phyloP scores from a whole-genome alignment of 2,329 filamentous ascomycete species.

The Pseudodiploospora longispora region DNA sequence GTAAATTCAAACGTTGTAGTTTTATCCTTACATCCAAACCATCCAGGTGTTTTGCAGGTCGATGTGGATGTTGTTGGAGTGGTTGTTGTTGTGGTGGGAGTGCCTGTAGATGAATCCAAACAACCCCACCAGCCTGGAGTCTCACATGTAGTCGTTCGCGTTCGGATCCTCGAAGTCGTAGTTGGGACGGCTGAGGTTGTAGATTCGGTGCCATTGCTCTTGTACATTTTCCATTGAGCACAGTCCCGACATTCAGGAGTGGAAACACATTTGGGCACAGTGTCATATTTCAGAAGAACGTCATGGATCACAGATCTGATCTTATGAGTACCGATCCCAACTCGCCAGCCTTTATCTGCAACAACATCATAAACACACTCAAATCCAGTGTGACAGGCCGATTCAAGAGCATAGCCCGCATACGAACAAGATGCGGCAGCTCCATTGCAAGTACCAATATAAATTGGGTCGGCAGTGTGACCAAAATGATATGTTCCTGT shows the following conservation, averaged over 20 bases:
- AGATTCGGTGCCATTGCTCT: slow-evolving; percentile 78
- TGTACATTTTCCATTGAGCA: slow-evolving; percentile 87
- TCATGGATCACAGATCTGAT: slow-evolving; percentile 83
- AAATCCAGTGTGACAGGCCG: slow-evolving; percentile 80
- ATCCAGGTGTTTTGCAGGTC: slow-evolving; percentile 55
- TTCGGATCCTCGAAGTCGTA: slow-evolving; percentile 57
- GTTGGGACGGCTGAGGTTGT: slow-evolving; percentile 56
- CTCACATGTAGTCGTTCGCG: slow-evolving; percentile 78
- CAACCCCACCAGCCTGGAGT: slow-evolving; percentile 92
- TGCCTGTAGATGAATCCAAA: slow-evolving; percentile 55
- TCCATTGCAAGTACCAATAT: slow-evolving; percentile 86
- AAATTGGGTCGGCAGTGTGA: slow-evolving; percentile 92
- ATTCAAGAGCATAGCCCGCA: slow-evolving; percentile 88
- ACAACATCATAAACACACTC: slow-evolving; percentile 93
- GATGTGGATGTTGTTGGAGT: slow-evolving; percentile 38
- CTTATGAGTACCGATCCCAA: slow-evolving; percentile 84
- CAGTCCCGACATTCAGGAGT: slow-evolving; percentile 84
- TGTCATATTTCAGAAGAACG: slow-evolving; percentile 75
- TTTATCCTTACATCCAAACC: slow-evolving; percentile 56
- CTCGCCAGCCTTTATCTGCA: slow-evolving; percentile 82
- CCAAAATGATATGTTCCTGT: slow-evolving; percentile 87
- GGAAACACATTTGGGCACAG: slow-evolving; percentile 65
- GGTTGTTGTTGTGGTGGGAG: slow-evolving; percentile 27
- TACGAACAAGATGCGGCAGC: slow-evolving; percentile 84
- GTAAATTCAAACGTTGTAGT: slow-evolving; percentile 22